Conservation (phyloP, 306 rosid species). For the Boehmeria nivea region DNA sequence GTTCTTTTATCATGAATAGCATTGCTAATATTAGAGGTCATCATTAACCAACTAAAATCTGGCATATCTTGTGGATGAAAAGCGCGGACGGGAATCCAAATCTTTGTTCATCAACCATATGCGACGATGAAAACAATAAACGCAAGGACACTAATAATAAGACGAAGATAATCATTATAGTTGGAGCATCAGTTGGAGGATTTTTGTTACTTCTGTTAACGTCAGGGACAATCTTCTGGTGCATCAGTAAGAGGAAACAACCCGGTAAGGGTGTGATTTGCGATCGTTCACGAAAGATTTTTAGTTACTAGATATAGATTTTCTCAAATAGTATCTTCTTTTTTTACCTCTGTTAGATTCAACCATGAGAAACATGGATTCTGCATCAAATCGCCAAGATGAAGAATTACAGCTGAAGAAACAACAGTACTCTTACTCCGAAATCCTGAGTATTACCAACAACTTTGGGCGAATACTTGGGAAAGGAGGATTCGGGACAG, state of each 20-base stretch:
- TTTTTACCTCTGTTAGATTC: background rate
- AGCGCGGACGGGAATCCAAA: conserved; percentile 35
- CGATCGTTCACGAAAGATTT: background rate
- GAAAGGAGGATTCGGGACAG: conserved; percentile 49
- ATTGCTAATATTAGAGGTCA: background rate
- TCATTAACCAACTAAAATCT: background rate
- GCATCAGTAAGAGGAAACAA: conserved; percentile 16
- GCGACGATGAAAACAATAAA: conserved; percentile 16
- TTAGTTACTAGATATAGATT: background rate
- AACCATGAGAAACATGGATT: background rate
- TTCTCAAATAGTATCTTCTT: background rate
- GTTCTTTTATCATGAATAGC: background rate
- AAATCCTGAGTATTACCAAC: conserved; percentile 30
- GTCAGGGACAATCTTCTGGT: conserved; percentile 17
- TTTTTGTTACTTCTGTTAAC: conserved; percentile 17
- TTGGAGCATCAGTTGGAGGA: conserved; percentile 42
- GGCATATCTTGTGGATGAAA: background rate
- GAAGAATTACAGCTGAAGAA: conserved; percentile 8
- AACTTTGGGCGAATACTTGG: conserved; percentile 34
- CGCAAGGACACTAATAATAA: background rate
- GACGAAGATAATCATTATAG: conserved; percentile 19
- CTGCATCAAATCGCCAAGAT: background rate
- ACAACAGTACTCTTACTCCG: conserved; percentile 25
- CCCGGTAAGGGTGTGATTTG: background rate
- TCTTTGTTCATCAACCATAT: conserved; percentile 25